phyloP scores from a whole-genome alignment of 2,329 filamentous ascomycete genomes.

The Fusarium pilosicola region DNA sequence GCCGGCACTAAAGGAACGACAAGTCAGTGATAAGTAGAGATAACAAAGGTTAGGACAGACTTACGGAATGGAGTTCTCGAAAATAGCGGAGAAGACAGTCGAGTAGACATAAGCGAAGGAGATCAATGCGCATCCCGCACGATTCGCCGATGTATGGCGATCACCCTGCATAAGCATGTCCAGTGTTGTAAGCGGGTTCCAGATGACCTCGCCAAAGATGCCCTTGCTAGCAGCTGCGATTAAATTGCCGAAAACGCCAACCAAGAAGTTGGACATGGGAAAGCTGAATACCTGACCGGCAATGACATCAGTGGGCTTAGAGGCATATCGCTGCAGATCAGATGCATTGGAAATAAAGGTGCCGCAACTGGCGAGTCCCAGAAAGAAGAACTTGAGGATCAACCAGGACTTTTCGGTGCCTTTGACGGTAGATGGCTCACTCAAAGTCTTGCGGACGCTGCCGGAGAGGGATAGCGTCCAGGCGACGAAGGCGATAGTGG shows the following conservation, averaged over 20 bases:
- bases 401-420: constrained; percentile 8
- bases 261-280: constrained; percentile 4
- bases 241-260: background rate
- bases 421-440: background rate
- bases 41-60: rapidly evolving
- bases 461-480: background rate
- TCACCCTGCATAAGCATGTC: constrained; percentile 14
- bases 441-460: background rate
- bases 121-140: constrained; percentile 1
- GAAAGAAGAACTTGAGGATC: constrained; percentile 17
- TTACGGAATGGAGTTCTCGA: constrained; percentile 14
- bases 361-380: background rate
- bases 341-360: constrained; percentile 9
- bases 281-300: background rate
- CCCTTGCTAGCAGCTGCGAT: constrained; percentile 14
- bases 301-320: background rate
- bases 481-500: constrained; percentile 8
- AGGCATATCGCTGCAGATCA: background rate
- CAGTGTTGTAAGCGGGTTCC: constrained; percentile 3
- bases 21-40: background rate
- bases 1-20: background rate
- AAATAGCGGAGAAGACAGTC: background rate
- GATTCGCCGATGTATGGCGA: constrained; percentile 1
- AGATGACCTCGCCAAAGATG: constrained; percentile 9
- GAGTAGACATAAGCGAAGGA: constrained; percentile 11